Percentiles rank a stretch among this genome's conserved stretches.
phyloP scores from a whole-genome alignment of 345 rosid genomes.

The Iberis pinnata region DNA sequence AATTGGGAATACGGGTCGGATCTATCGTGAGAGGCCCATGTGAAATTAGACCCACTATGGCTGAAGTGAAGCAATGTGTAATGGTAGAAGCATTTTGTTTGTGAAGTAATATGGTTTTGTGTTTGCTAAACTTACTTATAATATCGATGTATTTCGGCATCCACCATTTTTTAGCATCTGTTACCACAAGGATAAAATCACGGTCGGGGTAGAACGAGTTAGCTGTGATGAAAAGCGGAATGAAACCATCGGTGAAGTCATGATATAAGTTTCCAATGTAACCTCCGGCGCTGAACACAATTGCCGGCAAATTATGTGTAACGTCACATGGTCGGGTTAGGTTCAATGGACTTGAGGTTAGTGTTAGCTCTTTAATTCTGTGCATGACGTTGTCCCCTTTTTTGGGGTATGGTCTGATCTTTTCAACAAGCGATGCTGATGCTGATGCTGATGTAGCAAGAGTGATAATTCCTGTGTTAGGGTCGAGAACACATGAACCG shows the following conservation, averaged over 20 bases:
- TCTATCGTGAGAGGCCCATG: conserved; percentile 43
- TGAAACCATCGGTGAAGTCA: conserved; percentile 54
- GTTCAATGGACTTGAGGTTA: conserved; percentile 30
- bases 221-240: conserved; percentile 60
- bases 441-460: conserved; percentile 17
- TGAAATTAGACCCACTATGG: conserved; percentile 43
- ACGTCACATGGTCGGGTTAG: conserved; percentile 27
- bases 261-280: conserved; percentile 63
- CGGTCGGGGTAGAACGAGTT: conserved; percentile 30
- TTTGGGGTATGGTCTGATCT: conserved; percentile 52
- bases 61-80: conserved; percentile 46
- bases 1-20: conserved; percentile 31
- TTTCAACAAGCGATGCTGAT: conserved; percentile 7
- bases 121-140: conserved; percentile 36
- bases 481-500: conserved; percentile 40
- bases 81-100: conserved; percentile 33
- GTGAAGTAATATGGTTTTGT: conserved; percentile 34
- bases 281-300: conserved; percentile 54
- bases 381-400: conserved; percentile 40
- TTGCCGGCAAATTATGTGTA: conserved; percentile 43
- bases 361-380: conserved; percentile 36
- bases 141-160: conserved; percentile 37
- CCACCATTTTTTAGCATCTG: conserved; percentile 51
- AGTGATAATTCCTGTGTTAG: conserved; percentile 31
- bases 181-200: conserved; percentile 43